phyloP scores from a whole-genome alignment of 1,284 basidiomycete species.

The Apiotrichum veenhuisii region DNA sequence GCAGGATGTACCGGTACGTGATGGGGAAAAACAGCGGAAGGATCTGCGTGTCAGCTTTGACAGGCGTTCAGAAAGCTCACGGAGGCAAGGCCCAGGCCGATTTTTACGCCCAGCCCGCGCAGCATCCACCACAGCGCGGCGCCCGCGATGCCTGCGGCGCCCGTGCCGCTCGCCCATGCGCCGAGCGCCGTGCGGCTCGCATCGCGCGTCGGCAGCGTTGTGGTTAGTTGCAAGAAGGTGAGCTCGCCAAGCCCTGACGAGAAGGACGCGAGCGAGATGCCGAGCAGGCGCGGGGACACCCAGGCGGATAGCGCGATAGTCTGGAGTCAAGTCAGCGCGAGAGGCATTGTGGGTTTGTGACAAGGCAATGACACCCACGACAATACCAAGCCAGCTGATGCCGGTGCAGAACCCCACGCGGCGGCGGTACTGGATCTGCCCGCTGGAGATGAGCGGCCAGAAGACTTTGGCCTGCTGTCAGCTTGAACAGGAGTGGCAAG shows the following conservation, averaged over 20 bases:
- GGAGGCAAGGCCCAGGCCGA: slow-evolving; percentile 72
- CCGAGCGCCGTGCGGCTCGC: slow-evolving; percentile 54
- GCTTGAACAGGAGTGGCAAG: slow-evolving; percentile 18
- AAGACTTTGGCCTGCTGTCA: slow-evolving; percentile 66
- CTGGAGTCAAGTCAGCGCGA: slow-evolving; percentile 52
- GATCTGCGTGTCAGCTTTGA: slow-evolving; percentile 53
- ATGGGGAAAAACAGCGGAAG: slow-evolving; percentile 72
- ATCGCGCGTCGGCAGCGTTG: slow-evolving; percentile 54
- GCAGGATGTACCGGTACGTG: slow-evolving; percentile 71
- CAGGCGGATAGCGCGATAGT: slow-evolving; percentile 72
- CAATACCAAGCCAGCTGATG: slow-evolving; percentile 73
- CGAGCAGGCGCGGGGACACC: slow-evolving; percentile 69
- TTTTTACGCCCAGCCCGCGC: slow-evolving; percentile 74
- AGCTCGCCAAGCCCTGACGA: slow-evolving; percentile 90
- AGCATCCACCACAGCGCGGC: slow-evolving; percentile 94
- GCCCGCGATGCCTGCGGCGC: slow-evolving; percentile 87
- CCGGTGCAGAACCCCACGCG: slow-evolving; percentile 72
- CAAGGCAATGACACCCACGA: slow-evolving; percentile 53
- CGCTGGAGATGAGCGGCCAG: slow-evolving; percentile 87
- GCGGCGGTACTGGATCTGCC: slow-evolving; percentile 70
- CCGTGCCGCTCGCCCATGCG: slow-evolving; percentile 84
- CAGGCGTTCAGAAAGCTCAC: slow-evolving; percentile 28
- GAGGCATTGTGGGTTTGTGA: background rate
- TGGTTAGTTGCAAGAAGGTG: slow-evolving; percentile 90
- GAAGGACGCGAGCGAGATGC: slow-evolving; percentile 85